Evolutionary conservation across 768 basidiomycete species (phyloP).

Genomic region (Saitozyma podzolica): DNA sequence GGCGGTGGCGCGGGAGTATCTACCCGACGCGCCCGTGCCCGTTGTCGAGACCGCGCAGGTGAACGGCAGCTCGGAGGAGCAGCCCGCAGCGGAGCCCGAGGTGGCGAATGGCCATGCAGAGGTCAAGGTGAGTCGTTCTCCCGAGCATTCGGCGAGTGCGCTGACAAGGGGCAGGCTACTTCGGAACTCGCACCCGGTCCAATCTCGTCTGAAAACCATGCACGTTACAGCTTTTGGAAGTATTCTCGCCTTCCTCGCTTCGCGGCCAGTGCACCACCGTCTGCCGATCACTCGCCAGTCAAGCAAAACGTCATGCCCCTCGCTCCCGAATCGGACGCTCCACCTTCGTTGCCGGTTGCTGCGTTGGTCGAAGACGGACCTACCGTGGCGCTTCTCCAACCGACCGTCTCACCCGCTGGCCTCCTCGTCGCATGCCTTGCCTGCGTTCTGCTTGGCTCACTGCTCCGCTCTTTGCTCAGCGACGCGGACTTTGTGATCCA

Average conservation of each 20-base stretch:
- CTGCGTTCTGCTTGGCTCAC: slow-evolving; percentile 85
- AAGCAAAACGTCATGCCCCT: neutral
- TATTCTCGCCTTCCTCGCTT: slow-evolving; percentile 16
- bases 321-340: neutral
- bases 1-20: slow-evolving; percentile 27
- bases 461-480: slow-evolving; percentile 80
- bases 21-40: neutral
- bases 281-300: neutral
- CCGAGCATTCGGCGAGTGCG: neutral
- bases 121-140: neutral
- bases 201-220: too few relatives aligned
- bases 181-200: too few relatives aligned
- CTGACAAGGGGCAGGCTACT: too few relatives aligned
- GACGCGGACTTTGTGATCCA: slow-evolving; percentile 90
- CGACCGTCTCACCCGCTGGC: too few relatives aligned
- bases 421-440: slow-evolving; percentile 77
- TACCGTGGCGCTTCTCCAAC: too few relatives aligned
- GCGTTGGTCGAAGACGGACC: too few relatives aligned
- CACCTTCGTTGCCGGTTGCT: neutral
- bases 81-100: neutral
- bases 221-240: slow-evolving; percentile 25
- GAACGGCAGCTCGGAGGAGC: neutral
- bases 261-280: slow-evolving; percentile 9
- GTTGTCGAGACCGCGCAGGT: neutral
- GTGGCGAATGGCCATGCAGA: too few relatives aligned